These are phyloP conservation scores for Triticum urartu DNA, from an alignment of 176 grass and related monocot species.

Conservation along the genomic window DNA sequence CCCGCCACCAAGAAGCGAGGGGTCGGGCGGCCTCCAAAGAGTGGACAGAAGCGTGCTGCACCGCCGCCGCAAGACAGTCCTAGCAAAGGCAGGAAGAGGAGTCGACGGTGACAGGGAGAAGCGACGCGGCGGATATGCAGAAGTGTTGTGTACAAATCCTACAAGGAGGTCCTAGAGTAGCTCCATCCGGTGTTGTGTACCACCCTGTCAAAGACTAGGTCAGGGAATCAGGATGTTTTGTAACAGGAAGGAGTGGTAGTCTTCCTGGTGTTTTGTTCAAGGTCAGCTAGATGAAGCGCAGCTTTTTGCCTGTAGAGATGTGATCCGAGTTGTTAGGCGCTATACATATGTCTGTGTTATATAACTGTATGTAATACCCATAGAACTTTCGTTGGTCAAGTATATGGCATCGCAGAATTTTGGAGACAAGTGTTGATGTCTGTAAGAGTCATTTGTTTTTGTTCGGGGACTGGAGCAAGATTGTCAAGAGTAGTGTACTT, in stretches of 20 bases:
- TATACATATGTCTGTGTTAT: conserved; percentile 11
- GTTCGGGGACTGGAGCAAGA: background rate
- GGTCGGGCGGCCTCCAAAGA: conserved; percentile 48
- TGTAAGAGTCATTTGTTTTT: background rate
- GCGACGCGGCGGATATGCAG: background rate
- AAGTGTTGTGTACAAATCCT: conserved; percentile 45
- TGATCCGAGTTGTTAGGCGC: background rate
- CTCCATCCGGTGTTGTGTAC: conserved; percentile 9
- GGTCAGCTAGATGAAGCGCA: conserved; percentile 24
- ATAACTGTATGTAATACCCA: conserved; percentile 24
- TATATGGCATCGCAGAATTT: background rate
- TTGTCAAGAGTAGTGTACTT: background rate
- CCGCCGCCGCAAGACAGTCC: conserved; percentile 27
- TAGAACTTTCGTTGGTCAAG: background rate
- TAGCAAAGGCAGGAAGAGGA: conserved; percentile 43
- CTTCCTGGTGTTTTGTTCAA: conserved; percentile 21
- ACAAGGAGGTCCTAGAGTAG: conserved; percentile 17
- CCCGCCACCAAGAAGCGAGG: conserved; percentile 41
- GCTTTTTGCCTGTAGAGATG: conserved; percentile 29
- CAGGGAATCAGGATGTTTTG: conserved; percentile 32
- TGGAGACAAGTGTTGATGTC: background rate
- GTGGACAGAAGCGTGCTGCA: conserved; percentile 33
- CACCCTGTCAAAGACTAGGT: conserved; percentile 26
- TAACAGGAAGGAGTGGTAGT: conserved; percentile 26
- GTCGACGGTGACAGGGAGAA: conserved; percentile 8